phyloP scores from a whole-genome alignment of 2,329 filamentous ascomycete species.

The Rosellinia necatrix region DNA sequence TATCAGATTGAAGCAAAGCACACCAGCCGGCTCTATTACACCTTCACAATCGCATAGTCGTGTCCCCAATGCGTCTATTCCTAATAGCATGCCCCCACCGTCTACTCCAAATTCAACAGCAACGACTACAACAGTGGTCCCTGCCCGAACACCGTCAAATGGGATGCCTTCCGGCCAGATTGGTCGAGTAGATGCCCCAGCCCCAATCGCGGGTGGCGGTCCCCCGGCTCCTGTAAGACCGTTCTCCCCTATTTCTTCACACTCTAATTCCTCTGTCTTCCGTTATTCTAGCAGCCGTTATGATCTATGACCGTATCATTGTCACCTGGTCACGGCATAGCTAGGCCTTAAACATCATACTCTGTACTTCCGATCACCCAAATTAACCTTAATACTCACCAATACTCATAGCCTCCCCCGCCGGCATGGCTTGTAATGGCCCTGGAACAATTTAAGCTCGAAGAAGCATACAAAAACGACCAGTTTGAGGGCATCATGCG shows the following conservation, averaged over 20 bases:
- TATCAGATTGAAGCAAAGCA: slow-evolving; percentile 47
- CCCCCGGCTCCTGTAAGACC: slow-evolving; percentile 64
- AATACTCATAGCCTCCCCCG: slow-evolving; percentile 68
- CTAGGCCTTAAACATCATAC: slow-evolving; percentile 20
- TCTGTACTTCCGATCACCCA: slow-evolving; percentile 5
- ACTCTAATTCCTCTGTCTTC: slow-evolving; percentile 36
- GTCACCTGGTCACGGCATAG: slow-evolving; percentile 23
- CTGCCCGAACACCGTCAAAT: slow-evolving; percentile 30
- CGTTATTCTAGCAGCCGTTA: slow-evolving; percentile 39
- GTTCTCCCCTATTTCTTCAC: slow-evolving; percentile 26
- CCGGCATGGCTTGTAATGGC: slow-evolving; percentile 83
- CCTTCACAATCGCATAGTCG: slow-evolving; percentile 52
- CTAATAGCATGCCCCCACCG: slow-evolving; percentile 43
- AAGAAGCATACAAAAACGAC: slow-evolving; percentile 72
- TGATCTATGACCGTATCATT: slow-evolving; percentile 36
- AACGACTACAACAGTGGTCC: slow-evolving; percentile 31
- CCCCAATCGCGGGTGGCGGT: slow-evolving; percentile 61
- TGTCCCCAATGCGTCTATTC: slow-evolving; percentile 49
- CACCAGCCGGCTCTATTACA: slow-evolving; percentile 50
- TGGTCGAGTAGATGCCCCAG: slow-evolving; percentile 71
- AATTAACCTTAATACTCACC: slow-evolving; percentile 28
- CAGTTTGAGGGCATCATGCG: slow-evolving; percentile 91
- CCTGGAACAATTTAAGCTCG: slow-evolving; percentile 70
- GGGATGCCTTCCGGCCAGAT: slow-evolving; percentile 57
- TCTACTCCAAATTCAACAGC: slow-evolving; percentile 40